Percentiles rank a stretch among this genome's conserved stretches.
Evolutionary conservation across 345 rosid genomes (phyloP).

Genomic region (Aquilaria sinensis): DNA sequence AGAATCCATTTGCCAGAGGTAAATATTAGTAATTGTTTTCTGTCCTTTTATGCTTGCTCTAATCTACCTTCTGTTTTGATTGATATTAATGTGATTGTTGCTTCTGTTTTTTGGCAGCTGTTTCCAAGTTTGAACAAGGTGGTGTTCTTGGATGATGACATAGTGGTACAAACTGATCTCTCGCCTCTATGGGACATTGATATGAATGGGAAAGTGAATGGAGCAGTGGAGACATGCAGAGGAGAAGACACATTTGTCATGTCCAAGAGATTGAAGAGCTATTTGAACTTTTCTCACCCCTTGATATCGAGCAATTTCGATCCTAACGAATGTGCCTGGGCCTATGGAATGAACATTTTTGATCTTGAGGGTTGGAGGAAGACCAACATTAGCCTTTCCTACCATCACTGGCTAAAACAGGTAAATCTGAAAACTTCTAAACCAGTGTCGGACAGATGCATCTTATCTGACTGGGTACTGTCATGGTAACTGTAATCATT

Average conservation of each 20-base stretch:
- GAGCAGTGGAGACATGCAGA: conserved; percentile 86
- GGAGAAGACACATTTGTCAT: conserved; percentile 80
- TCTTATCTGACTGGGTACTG: too few relatives aligned
- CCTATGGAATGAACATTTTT: conserved; percentile 94
- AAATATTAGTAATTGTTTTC: neutral
- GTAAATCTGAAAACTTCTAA: conserved; percentile 26
- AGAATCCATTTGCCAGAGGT: conserved; percentile 96
- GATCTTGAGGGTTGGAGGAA: conserved; percentile 90
- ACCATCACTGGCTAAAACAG: conserved; percentile 88
- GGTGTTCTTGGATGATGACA: conserved; percentile 91
- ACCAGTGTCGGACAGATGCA: neutral
- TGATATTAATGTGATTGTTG: too few relatives aligned
- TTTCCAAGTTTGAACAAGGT: conserved; percentile 86
- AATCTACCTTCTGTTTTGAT: neutral
- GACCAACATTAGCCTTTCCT: conserved; percentile 80
- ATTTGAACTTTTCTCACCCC: conserved; percentile 90
- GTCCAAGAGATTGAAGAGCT: conserved; percentile 84
- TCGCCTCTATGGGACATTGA: conserved; percentile 91
- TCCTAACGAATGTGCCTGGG: conserved; percentile 94
- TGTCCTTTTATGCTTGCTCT: neutral
- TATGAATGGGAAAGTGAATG: conserved; percentile 88
- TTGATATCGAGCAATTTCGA: conserved; percentile 50
- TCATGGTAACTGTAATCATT: too few relatives aligned
- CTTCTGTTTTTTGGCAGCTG: conserved; percentile 40
- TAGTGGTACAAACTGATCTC: conserved; percentile 88